These are phyloP conservation scores for Pascua guehoae DNA, from an alignment of 1,284 basidiomycete species.

Conservation along the genomic window DNA sequence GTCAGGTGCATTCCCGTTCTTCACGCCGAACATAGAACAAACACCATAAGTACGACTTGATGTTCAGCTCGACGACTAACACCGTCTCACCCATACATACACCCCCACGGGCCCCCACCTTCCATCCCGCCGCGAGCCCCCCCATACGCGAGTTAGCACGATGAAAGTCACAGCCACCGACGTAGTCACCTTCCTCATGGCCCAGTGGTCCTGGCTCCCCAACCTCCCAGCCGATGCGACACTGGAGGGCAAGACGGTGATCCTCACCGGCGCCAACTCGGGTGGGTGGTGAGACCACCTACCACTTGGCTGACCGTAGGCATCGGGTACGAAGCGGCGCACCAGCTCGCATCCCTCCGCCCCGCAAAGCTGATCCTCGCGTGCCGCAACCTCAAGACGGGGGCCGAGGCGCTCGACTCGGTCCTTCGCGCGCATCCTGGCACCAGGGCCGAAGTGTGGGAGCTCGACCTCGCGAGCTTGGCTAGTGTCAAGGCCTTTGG, in stretches of 20 bases:
- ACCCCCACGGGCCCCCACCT: too few species aligned
- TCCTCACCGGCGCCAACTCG: slow-evolving; percentile 26
- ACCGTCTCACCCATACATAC: too few species aligned
- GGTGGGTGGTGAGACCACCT: too few species aligned
- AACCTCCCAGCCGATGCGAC: background rate
- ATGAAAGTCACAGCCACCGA: too few species aligned
- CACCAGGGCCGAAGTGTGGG: slow-evolving; percentile 15
- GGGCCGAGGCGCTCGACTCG: slow-evolving; percentile 5
- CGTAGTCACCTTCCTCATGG: background rate
- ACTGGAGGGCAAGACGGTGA: slow-evolving; percentile 13
- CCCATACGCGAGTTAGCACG: too few species aligned
- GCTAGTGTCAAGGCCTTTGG: slow-evolving; percentile 13
- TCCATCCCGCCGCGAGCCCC: too few species aligned
- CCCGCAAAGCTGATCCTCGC: slow-evolving; percentile 23
- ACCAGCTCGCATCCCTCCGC: slow-evolving; percentile 10
- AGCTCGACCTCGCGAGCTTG: slow-evolving; percentile 14
- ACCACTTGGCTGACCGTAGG: too few species aligned
- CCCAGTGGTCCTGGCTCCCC: background rate
- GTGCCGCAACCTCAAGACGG: slow-evolving; percentile 13
- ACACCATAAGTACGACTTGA: too few species aligned
- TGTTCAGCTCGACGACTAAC: too few species aligned
- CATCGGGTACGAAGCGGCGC: slow-evolving; percentile 19
- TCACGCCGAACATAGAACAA: too few species aligned
- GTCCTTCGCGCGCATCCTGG: slow-evolving; percentile 6
- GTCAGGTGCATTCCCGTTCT: too few species aligned